Evolutionary conservation across 192 early-diverging fungal species (phyloP).

Genomic region (Kappamyces sp.): DNA sequence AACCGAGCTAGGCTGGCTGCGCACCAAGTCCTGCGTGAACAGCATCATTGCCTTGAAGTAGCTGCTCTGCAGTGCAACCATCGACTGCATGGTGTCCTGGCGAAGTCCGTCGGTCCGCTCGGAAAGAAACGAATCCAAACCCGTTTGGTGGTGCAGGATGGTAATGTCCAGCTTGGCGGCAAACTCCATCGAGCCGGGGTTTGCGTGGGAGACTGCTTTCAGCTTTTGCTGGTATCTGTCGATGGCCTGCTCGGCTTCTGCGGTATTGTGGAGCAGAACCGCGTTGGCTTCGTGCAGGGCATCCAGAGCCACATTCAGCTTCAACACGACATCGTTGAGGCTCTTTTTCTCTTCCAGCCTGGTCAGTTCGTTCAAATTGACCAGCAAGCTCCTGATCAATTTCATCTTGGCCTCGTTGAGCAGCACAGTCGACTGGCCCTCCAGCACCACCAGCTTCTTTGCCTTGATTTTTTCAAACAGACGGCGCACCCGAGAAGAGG

Average conservation of each 20-base stretch:
- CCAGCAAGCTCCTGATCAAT: constrained; percentile 3
- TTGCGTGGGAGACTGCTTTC: neutral
- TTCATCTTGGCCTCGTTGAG: constrained; percentile 4
- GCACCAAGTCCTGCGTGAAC: too few relatives aligned
- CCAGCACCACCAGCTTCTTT: neutral
- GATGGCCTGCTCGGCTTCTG: neutral
- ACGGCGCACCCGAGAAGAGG: too few relatives aligned
- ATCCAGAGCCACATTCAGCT: constrained; percentile 9
- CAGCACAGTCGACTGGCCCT: neutral
- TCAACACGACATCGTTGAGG: constrained; percentile 2
- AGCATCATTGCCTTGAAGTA: too few relatives aligned
- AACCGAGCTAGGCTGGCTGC: too few relatives aligned
- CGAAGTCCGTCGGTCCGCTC: too few relatives aligned
- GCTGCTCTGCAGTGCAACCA: too few relatives aligned
- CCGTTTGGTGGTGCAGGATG: too few relatives aligned
- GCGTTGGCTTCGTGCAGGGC: constrained; percentile 1
- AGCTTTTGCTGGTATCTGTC: constrained; percentile 5
- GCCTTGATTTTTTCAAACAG: constrained; percentile 2
- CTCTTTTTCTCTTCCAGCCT: constrained; percentile 1
- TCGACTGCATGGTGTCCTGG: too few relatives aligned
- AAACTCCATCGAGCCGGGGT: neutral
- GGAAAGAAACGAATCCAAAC: too few relatives aligned
- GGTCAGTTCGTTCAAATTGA: constrained; percentile 1
- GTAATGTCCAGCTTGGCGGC: neutral
- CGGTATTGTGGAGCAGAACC: constrained; percentile 2